Percentiles rank a stretch among this genome's conserved stretches.
Conservation (phyloP, 495 filamentous ascomycete genomes). For the Cercophora newfieldiana region DNA sequence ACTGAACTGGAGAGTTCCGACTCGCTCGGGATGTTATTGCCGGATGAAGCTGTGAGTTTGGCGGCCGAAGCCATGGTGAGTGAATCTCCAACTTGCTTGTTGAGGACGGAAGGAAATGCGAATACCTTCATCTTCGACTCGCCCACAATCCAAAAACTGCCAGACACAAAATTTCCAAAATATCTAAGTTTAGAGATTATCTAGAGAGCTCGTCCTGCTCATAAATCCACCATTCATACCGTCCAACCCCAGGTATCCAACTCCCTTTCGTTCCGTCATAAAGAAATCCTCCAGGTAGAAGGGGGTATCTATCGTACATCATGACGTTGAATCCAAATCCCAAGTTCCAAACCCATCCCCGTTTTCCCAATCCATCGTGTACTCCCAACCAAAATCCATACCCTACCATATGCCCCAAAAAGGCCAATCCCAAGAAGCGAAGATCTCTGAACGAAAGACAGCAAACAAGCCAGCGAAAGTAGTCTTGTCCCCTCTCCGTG, state of each 20-base stretch:
- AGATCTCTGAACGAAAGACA: not conserved
- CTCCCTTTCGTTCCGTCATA: slow-evolving; percentile 10
- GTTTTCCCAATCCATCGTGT: not conserved
- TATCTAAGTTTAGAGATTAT: slow-evolving; percentile 1
- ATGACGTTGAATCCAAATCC: slow-evolving; percentile 2
- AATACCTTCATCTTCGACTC: not conserved
- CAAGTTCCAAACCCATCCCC: not conserved
- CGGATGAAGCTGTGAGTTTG: not conserved
- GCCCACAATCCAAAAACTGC: not conserved
- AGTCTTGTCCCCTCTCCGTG: not conserved
- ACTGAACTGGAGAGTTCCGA: not conserved
- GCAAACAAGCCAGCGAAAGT: not conserved
- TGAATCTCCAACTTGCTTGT: too few species aligned
- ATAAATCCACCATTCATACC: not conserved
- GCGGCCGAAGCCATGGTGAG: too few species aligned
- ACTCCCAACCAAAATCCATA: not conserved
- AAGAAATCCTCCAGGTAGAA: slow-evolving; percentile 1
- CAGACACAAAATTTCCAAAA: not conserved
- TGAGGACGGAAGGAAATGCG: not conserved
- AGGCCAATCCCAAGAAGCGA: not conserved
- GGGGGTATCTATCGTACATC: slow-evolving; percentile 30
- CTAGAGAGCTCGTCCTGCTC: not conserved
- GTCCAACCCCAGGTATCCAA: not conserved
- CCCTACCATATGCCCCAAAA: too few species aligned
- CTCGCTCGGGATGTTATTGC: not conserved